phyloP scores from a whole-genome alignment of 805 yeast genomes.

The Candida nemodendra region DNA sequence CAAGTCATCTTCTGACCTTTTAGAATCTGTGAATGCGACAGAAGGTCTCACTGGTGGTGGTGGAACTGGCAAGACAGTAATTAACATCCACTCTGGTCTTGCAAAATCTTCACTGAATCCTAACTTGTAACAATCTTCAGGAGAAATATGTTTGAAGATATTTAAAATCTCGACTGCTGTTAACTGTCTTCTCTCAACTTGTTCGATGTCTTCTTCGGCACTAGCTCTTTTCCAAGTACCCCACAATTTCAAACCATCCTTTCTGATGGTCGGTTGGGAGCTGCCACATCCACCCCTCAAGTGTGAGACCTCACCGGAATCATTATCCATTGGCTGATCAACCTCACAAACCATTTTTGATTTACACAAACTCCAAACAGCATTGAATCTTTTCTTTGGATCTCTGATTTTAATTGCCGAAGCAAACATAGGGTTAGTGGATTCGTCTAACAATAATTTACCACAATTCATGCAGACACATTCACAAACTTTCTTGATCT shows the following conservation, averaged over 20 bases:
- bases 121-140: conserved; percentile 74
- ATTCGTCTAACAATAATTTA: conserved; percentile 82
- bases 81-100: conserved; percentile 97
- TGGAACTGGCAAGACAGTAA: conserved; percentile 98
- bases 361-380: conserved; percentile 92
- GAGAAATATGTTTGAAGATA: conserved; percentile 86
- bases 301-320: conserved; percentile 35
- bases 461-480: conserved; percentile 99
- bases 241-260: conserved; percentile 92
- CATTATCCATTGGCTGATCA: conserved; percentile 67
- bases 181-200: conserved; percentile 87
- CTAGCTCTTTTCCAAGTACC: conserved; percentile 96
- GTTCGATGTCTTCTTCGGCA: conserved; percentile 76
- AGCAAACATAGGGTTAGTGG: conserved; percentile 71
- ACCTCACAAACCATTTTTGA: conserved; percentile 95
- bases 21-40: conserved; percentile 96
- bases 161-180: conserved; percentile 87
- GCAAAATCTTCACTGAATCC: conserved; percentile 97
- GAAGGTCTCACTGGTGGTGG: conserved; percentile 99
- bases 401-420: conserved; percentile 87
- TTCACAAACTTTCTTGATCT: conserved; percentile 92
- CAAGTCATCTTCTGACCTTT: conserved; percentile 98
- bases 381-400: conserved; percentile 93
- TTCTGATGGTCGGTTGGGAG: conserved; percentile 90
- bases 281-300: conserved; percentile 97